Conservation (phyloP, 768 basidiomycete genomes). For the Polyporus arcularius region DNA sequence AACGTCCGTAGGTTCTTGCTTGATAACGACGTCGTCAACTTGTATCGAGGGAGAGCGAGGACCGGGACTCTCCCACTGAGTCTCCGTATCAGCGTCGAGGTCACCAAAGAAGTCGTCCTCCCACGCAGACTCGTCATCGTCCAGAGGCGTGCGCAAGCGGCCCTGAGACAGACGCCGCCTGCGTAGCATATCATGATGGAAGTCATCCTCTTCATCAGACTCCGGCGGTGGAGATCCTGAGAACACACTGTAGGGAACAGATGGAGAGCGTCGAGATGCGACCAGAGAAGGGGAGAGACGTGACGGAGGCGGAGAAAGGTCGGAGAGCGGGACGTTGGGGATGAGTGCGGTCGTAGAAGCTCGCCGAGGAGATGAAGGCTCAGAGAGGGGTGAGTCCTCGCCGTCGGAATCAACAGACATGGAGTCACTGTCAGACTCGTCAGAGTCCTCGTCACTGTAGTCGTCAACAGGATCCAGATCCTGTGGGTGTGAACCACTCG, state of each 20-base stretch:
- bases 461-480: slow-evolving; percentile 27
- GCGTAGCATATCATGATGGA: slow-evolving; percentile 37
- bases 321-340: slow-evolving; percentile 37
- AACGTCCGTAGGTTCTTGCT: slow-evolving; percentile 63
- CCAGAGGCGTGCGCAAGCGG: slow-evolving; percentile 17
- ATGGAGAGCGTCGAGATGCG: slow-evolving; percentile 54
- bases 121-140: slow-evolving; percentile 32
- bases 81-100: slow-evolving; percentile 56
- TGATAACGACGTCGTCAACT: slow-evolving; percentile 40
- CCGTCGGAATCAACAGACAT: slow-evolving; percentile 50
- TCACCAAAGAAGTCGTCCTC: slow-evolving; percentile 47
- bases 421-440: slow-evolving; percentile 38
- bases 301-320: slow-evolving; percentile 31
- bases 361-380: slow-evolving; percentile 57
- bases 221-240: slow-evolving; percentile 66
- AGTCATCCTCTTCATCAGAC: slow-evolving; percentile 62
- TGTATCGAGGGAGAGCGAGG: slow-evolving; percentile 64
- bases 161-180: slow-evolving; percentile 33
- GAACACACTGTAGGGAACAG: slow-evolving; percentile 54
- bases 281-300: slow-evolving; percentile 15
- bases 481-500: slow-evolving; percentile 25
- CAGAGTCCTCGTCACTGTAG: slow-evolving; percentile 35
- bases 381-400: slow-evolving; percentile 8
- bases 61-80: slow-evolving; percentile 61
- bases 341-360: slow-evolving; percentile 60